These are phyloP conservation scores for Parathielavia appendiculata DNA, from an alignment of 495 filamentous ascomycete species.

Conservation along the genomic window DNA sequence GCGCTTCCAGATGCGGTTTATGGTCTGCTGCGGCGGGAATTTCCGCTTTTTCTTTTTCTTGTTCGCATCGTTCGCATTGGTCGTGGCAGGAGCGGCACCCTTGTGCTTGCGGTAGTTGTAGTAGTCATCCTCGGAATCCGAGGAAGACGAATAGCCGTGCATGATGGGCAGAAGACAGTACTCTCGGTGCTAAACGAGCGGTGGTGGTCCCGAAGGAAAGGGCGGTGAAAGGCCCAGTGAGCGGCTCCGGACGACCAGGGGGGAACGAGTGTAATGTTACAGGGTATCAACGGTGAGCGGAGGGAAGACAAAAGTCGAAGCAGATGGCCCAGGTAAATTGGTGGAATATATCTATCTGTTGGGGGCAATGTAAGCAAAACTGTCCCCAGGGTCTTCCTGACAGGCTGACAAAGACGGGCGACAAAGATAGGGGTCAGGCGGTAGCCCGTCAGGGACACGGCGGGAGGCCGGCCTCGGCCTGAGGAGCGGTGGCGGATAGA, in stretches of 20 bases:
- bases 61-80: constrained; percentile 26
- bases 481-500: constrained; percentile 13
- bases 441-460: neutral
- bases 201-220: neutral
- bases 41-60: constrained; percentile 53
- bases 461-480: constrained; percentile 5
- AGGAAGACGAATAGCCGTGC: constrained; percentile 37
- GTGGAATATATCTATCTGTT: neutral
- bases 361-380: constrained; percentile 7
- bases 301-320: neutral
- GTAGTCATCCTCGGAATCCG: constrained; percentile 34
- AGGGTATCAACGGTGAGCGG: neutral
- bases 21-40: constrained; percentile 65
- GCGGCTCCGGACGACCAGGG: neutral
- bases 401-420: constrained; percentile 6
- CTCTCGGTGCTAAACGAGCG: constrained; percentile 3
- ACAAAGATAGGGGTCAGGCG: constrained; percentile 1
- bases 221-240: neutral
- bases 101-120: constrained; percentile 33
- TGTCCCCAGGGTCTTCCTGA: neutral
- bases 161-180: constrained; percentile 24
- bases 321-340: neutral
- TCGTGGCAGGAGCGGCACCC: constrained; percentile 19
- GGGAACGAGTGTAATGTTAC: neutral
- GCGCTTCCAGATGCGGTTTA: constrained; percentile 76